Evolutionary conservation across 257 asterid genomes (phyloP), one percentile per base, ranked within the genome.

Genomic region (Craterostigma plantagineum): DNA sequence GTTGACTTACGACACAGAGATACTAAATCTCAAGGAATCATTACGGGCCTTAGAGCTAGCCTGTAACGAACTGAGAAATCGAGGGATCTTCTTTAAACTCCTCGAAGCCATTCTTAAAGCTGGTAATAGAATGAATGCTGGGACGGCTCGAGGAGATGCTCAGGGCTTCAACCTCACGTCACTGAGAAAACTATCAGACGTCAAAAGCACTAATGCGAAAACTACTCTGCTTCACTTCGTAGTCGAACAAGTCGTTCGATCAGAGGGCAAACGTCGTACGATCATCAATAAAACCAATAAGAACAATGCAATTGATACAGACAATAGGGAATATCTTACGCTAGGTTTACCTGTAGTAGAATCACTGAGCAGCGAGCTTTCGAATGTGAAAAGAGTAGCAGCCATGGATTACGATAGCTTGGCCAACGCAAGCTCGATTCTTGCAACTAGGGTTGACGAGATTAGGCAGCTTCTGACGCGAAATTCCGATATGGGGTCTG

Each of bases 71-170:
- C 40, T 84, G 40, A 57, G 85, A 16, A 66, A 46, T 40, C 61
- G 75, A 0, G 83, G 92, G 13, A 37, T 77, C 48, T 80, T 84
- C 65, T 63, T 66, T 11, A 77, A 78, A 49, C 82, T 84, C 11
- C 66, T 84, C 16, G 93, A 84, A 62, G 96, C 93, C 18, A 75
- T 80, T 50, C 92, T 84, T 14, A 84, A 72, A 52, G 90, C 96
- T 34, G 96, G 96, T 3, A 84, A 84, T 42, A 52, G 69, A 54
- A 58, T 84, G 92, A 84, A 84, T 45, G 90, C 81, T 13, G 96
- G 96, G 43, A 84, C 93, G 0, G 64, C 63, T 0, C 51, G 96
- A 48, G 95, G 95, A 30, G 65, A 83, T 36, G 95, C 95, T 3
- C 76, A 67, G 55, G 95, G 95, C 9, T 84, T 84, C 54, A 69